Percentiles rank a stretch among this genome's conserved stretches.
These are phyloP conservation scores for Lentinula guzmanii DNA, from an alignment of 768 basidiomycete genomes.

Conservation along the genomic window DNA sequence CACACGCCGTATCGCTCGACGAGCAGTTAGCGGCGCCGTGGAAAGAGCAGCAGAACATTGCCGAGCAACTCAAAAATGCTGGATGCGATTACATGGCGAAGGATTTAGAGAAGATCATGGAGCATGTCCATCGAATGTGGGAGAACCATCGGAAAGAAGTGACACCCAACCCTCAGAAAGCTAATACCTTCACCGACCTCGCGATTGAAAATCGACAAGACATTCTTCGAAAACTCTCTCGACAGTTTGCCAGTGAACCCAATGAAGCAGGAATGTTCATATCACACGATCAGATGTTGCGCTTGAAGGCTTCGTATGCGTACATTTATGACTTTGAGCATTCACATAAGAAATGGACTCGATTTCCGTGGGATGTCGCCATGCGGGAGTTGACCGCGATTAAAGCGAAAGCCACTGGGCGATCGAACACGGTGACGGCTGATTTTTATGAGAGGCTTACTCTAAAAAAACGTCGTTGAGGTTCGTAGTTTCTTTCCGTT, in stretches of 20 bases:
- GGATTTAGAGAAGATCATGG: slow-evolving; percentile 31
- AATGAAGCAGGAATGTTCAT: slow-evolving; percentile 19
- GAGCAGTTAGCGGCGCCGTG: slow-evolving; percentile 25
- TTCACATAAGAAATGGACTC: slow-evolving; percentile 17
- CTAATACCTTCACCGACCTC: slow-evolving; percentile 11
- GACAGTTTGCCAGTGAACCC: slow-evolving; percentile 29
- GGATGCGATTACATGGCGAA: slow-evolving; percentile 15
- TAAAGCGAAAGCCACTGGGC: slow-evolving; percentile 37
- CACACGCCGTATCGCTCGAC: slow-evolving; percentile 16
- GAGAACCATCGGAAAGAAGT: slow-evolving; percentile 18
- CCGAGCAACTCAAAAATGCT: slow-evolving; percentile 12
- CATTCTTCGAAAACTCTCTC: slow-evolving; percentile 39
- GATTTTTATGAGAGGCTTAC: slow-evolving; percentile 40
- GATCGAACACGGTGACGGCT: slow-evolving; percentile 33
- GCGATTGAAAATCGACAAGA: slow-evolving; percentile 47
- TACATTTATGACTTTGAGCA: slow-evolving; percentile 31
- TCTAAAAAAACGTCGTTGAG: slow-evolving; percentile 20
- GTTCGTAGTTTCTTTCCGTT: not conserved
- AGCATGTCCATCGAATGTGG: slow-evolving; percentile 34
- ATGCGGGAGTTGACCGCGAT: slow-evolving; percentile 47
- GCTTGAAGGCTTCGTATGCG: slow-evolving; percentile 51
- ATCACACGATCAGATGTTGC: slow-evolving; percentile 23
- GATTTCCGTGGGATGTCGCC: slow-evolving; percentile 45
- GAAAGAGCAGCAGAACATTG: slow-evolving; percentile 22
- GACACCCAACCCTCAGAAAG: slow-evolving; percentile 13